Evolutionary conservation across 495 filamentous ascomycete genomes (phyloP).

Genomic region (Podospora australis): DNA sequence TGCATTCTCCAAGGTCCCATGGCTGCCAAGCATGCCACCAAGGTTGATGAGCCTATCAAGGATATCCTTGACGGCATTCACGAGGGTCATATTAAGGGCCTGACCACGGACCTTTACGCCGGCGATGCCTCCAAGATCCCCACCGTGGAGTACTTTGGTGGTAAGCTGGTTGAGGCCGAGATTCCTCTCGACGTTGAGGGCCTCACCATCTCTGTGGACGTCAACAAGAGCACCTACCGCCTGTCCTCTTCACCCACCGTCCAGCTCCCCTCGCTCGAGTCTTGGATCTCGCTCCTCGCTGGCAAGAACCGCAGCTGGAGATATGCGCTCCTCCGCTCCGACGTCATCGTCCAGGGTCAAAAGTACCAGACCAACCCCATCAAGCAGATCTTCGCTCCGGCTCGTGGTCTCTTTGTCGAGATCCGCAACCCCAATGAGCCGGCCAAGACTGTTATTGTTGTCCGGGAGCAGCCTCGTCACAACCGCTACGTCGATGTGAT

Average conservation of each 20-base stretch:
- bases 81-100: conserved; percentile 68
- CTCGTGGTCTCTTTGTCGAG: conserved; percentile 80
- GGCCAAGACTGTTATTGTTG: conserved; percentile 68
- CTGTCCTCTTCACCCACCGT: conserved; percentile 63
- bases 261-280: conserved; percentile 66
- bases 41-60: conserved; percentile 86
- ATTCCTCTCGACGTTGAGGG: conserved; percentile 67
- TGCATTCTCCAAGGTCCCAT: conserved; percentile 96
- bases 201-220: conserved; percentile 67
- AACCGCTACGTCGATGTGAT: conserved; percentile 72
- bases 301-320: conserved; percentile 81
- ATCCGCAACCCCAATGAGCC: conserved; percentile 73
- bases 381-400: conserved; percentile 80
- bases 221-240: conserved; percentile 70
- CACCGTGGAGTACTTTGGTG: conserved; percentile 89
- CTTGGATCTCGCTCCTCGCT: conserved; percentile 86
- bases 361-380: conserved; percentile 96
- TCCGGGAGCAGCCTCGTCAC: conserved; percentile 57
- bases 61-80: conserved; percentile 90
- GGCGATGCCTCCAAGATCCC: conserved; percentile 70
- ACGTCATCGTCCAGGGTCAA: conserved; percentile 90
- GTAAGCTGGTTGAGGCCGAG: conserved; percentile 60
- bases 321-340: conserved; percentile 93
- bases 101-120: conserved; percentile 75
- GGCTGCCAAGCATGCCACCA: conserved; percentile 81